Evolutionary conservation across 2,329 filamentous ascomycete species (phyloP).

Genomic region (Rhynchosporium secalis): DNA sequence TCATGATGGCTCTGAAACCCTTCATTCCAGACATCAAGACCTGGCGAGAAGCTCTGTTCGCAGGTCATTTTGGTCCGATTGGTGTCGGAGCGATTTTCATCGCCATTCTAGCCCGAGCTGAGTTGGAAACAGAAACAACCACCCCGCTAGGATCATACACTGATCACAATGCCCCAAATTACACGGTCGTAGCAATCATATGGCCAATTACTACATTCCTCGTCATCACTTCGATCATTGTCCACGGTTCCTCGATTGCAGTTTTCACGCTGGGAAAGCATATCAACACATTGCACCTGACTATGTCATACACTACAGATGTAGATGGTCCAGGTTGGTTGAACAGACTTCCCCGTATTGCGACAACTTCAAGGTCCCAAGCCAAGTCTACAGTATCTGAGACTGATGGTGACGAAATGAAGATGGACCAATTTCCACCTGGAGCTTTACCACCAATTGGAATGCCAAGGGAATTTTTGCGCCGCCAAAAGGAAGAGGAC

Average conservation of each 20-base stretch:
- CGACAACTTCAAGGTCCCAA: constrained; percentile 72
- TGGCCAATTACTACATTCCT: constrained; percentile 96
- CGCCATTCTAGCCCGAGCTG: constrained; percentile 88
- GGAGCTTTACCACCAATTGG: constrained; percentile 72
- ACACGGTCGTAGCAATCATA: constrained; percentile 77
- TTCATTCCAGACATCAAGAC: constrained; percentile 96
- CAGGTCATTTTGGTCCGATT: constrained; percentile 96
- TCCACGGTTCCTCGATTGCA: constrained; percentile 96
- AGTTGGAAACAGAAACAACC: constrained; percentile 72
- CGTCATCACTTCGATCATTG: constrained; percentile 89
- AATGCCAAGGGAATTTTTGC: constrained; percentile 73
- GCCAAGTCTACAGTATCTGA: constrained; percentile 81
- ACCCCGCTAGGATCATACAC: constrained; percentile 70
- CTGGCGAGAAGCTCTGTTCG: constrained; percentile 95
- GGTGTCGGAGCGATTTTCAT: constrained; percentile 96
- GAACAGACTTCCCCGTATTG: constrained; percentile 78
- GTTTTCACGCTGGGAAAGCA: constrained; percentile 97
- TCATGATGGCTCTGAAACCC: constrained; percentile 90
- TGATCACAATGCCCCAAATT: constrained; percentile 52
- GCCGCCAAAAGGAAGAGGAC: constrained; percentile 78
- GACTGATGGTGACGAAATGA: constrained; percentile 66
- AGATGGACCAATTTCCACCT: constrained; percentile 60
- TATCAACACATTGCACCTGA: constrained; percentile 94
- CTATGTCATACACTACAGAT: constrained; percentile 92
- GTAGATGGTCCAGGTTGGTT: constrained; percentile 94